phyloP scores from a whole-genome alignment of 2,329 filamentous ascomycete species.

The Cercospora citrullina region DNA sequence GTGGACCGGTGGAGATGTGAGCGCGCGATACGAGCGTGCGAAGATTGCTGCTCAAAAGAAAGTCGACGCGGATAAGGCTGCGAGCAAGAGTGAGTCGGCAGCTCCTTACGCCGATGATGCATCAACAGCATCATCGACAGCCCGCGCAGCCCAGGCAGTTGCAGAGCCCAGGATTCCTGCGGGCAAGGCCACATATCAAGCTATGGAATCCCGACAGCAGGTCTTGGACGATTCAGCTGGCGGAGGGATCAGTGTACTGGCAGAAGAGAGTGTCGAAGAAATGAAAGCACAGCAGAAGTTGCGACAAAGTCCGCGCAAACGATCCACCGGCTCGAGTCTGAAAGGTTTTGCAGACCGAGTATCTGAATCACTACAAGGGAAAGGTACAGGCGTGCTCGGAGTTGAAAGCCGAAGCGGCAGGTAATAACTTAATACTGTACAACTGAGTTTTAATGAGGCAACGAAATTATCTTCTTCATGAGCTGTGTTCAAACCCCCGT shows the following conservation, averaged over 20 bases:
- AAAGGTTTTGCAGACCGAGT: constrained; percentile 50
- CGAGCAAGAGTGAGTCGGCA: constrained; percentile 17
- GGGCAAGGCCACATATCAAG: constrained; percentile 45
- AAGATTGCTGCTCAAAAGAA: constrained; percentile 58
- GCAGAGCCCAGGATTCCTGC: constrained; percentile 33
- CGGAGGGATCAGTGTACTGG: constrained; percentile 41
- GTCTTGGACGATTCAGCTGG: constrained; percentile 42
- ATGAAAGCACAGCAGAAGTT: constrained; percentile 33
- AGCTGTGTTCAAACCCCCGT: not conserved
- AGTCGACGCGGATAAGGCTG: constrained; percentile 50
- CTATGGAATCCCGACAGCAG: constrained; percentile 43
- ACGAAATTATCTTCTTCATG: not conserved
- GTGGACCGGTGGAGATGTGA: constrained; percentile 70
- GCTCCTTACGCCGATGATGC: constrained; percentile 34
- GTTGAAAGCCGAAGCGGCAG: constrained; percentile 41
- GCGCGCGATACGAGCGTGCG: constrained; percentile 59
- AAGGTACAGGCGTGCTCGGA: constrained; percentile 48
- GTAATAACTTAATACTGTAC: constrained; percentile 17
- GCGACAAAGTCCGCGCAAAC: constrained; percentile 46
- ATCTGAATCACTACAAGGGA: constrained; percentile 49
- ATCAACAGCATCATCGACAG: constrained; percentile 26
- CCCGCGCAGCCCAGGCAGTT: constrained; percentile 23
- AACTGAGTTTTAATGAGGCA: constrained; percentile 11
- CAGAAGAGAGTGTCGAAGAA: constrained; percentile 46
- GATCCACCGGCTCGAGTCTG: constrained; percentile 42